phyloP scores from a whole-genome alignment of 2,329 filamentous ascomycete genomes.

The Exophiala spinifera region DNA sequence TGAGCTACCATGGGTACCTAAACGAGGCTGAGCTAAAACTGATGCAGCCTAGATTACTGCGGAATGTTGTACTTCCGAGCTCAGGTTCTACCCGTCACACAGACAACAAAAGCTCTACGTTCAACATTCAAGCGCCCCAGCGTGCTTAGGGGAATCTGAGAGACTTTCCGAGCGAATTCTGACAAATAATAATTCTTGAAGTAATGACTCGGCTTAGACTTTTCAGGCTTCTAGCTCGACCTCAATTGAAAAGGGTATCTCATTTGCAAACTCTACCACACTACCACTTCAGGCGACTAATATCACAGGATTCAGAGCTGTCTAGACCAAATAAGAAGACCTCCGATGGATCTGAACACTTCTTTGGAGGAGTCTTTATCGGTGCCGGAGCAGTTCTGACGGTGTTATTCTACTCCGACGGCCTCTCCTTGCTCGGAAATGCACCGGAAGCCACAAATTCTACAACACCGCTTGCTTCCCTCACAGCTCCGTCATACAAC shows the following conservation, averaged over 20 bases:
- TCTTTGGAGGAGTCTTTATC: conserved; percentile 2
- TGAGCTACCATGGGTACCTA: too few species aligned
- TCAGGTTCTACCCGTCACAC: too few species aligned
- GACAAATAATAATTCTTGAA: too few species aligned
- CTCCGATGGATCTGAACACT: conserved; percentile 2
- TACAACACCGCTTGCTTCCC: neutral
- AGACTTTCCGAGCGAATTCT: too few species aligned
- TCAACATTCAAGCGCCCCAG: too few species aligned
- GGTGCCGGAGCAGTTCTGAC: neutral
- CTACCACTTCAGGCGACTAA: neutral
- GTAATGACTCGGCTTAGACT: neutral
- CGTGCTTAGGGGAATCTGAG: too few species aligned
- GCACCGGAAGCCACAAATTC: neutral
- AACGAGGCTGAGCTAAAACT: too few species aligned
- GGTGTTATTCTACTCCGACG: conserved; percentile 2
- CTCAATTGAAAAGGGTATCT: neutral
- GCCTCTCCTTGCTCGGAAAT: neutral
- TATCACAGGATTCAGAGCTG: neutral
- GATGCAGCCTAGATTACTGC: too few species aligned
- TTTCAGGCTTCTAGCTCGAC: neutral
- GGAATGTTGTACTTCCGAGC: too few species aligned
- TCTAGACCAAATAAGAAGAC: neutral
- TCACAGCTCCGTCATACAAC: neutral
- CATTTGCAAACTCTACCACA: neutral
- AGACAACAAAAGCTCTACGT: too few species aligned